Conservation (phyloP, 1,284 basidiomycete species). For the Stereum hirsutum region DNA sequence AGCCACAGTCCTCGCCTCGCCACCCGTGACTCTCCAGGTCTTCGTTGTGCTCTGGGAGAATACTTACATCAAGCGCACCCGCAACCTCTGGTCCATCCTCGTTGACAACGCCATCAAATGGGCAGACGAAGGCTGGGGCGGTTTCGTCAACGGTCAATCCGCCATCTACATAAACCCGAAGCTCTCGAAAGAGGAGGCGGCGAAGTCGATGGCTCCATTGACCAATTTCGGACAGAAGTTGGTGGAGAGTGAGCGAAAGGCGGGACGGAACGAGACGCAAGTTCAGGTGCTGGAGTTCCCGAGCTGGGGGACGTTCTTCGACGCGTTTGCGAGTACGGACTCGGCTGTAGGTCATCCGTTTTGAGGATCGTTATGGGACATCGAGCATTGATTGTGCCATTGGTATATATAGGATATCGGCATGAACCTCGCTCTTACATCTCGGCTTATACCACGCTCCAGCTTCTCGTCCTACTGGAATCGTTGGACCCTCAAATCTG, state of each 20-base stretch:
- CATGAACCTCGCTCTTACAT: constrained; percentile 27
- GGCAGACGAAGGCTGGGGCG: constrained; percentile 15
- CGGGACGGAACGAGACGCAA: constrained; percentile 18
- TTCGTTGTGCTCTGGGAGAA: constrained; percentile 1
- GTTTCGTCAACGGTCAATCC: constrained; percentile 8
- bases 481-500: constrained; percentile 24
- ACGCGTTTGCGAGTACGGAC: constrained; percentile 22
- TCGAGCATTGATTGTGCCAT: constrained; percentile 9
- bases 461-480: constrained; percentile 23
- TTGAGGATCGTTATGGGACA: constrained; percentile 13
- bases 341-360: constrained; percentile 1
- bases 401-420: constrained; percentile 20
- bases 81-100: constrained; percentile 4
- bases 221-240: constrained; percentile 25
- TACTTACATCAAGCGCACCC: neutral
- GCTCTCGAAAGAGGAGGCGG: constrained; percentile 21
- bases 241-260: no score
- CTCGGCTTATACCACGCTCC: constrained; percentile 30
- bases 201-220: constrained; percentile 30
- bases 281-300: constrained; percentile 24
- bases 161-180: constrained; percentile 16
- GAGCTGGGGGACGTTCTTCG: constrained; percentile 30
- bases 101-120: constrained; percentile 10
- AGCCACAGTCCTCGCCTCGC: constrained; percentile 6
- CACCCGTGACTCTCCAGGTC: constrained; percentile 7